phyloP scores from a whole-genome alignment of 2,329 filamentous ascomycete genomes.

The Botrytis cinerea region DNA sequence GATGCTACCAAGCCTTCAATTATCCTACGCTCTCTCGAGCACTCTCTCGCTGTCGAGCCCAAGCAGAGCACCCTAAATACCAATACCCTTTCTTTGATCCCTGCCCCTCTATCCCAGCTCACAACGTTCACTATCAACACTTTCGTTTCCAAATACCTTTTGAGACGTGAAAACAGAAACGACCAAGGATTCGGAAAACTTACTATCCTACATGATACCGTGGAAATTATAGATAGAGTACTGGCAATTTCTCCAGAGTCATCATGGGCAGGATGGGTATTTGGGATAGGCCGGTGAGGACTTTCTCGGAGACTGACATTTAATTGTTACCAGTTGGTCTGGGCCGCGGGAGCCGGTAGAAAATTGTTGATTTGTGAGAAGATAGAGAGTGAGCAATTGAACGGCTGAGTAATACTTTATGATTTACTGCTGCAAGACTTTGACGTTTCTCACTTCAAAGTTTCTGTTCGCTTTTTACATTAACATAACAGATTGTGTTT shows the following conservation, averaged over 20 bases:
- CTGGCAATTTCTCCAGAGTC: background rate
- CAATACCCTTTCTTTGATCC: background rate
- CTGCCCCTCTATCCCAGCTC: background rate
- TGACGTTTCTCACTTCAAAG: background rate
- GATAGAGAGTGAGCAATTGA: background rate
- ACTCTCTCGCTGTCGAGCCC: background rate
- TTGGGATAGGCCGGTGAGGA: rapidly evolving
- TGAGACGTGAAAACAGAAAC: no score
- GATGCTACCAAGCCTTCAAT: no score
- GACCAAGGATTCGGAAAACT: no score
- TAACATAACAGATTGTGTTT: background rate
- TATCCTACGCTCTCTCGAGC: background rate
- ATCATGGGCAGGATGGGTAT: no score
- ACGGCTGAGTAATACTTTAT: background rate
- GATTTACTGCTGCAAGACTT: background rate
- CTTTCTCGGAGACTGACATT: background rate
- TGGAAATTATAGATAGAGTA: background rate
- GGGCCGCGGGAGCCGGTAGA: background rate
- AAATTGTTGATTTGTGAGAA: background rate
- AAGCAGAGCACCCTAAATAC: background rate
- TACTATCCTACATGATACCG: no score
- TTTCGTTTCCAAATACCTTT: rapidly evolving
- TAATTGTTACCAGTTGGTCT: background rate
- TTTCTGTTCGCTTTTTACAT: background rate
- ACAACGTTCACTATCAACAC: background rate